Conservation (phyloP, 2,329 filamentous ascomycete genomes). For the Fusarium circinatum region DNA sequence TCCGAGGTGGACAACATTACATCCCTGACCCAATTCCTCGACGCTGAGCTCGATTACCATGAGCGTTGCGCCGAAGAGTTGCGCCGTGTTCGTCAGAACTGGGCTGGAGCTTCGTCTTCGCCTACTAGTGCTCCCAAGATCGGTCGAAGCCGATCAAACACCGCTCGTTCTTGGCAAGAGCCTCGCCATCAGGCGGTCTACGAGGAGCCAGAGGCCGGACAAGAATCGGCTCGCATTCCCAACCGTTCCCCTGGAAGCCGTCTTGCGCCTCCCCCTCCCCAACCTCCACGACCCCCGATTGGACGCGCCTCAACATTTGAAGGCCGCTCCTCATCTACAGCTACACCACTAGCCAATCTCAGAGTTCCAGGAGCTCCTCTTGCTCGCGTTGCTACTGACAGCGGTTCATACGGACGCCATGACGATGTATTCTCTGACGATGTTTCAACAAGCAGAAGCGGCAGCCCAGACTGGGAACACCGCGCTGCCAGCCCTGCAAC, state of each 20-base stretch:
- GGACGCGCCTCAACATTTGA: conserved; percentile 55
- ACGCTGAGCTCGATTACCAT: conserved; percentile 90
- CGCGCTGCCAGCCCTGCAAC: conserved; percentile 66
- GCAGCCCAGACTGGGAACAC: conserved; percentile 60
- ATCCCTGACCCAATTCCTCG: conserved; percentile 83
- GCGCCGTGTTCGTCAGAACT: conserved; percentile 61
- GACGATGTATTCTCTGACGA: conserved; percentile 62
- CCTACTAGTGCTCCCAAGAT: conserved; percentile 33
- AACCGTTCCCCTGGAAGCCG: conserved; percentile 53
- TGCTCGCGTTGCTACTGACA: conserved; percentile 55
- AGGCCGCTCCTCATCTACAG: conserved; percentile 22
- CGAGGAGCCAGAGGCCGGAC: conserved; percentile 47
- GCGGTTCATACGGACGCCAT: conserved; percentile 35
- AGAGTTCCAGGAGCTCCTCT: conserved; percentile 52
- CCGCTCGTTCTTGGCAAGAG: conserved; percentile 58
- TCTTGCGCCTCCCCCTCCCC: conserved; percentile 48
- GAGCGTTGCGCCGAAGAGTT: conserved; percentile 91
- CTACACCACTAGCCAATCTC: conserved; percentile 41
- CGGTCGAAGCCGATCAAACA: conserved; percentile 59
- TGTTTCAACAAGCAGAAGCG: conserved; percentile 62
- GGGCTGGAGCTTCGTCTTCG: conserved; percentile 48
- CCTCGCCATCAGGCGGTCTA: conserved; percentile 47
- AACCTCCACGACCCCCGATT: conserved; percentile 51
- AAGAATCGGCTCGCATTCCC: conserved; percentile 54
- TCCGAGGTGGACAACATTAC: conserved; percentile 84